Evolutionary conservation across 2,329 filamentous ascomycete species (phyloP).

Genomic region (Fusarium zealandicum): DNA sequence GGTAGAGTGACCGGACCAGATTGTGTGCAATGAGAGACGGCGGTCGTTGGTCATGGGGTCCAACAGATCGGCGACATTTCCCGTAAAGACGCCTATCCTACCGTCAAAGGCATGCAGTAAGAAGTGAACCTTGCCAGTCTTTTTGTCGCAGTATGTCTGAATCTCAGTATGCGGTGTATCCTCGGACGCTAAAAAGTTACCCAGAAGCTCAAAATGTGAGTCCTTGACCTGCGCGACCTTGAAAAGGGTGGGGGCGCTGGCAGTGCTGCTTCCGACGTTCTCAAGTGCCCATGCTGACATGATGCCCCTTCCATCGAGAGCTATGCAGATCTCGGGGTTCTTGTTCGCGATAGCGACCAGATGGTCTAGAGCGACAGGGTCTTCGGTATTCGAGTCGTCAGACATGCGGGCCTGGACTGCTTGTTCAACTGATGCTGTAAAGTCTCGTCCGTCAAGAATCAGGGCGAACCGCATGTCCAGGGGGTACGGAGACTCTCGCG

Average conservation of each 20-base stretch:
- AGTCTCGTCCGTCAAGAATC: slow-evolving; percentile 82
- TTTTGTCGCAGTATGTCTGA: slow-evolving; percentile 73
- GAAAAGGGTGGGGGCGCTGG: slow-evolving; percentile 75
- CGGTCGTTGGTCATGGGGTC: slow-evolving; percentile 70
- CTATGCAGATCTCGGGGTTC: slow-evolving; percentile 85
- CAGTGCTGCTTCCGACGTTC: slow-evolving; percentile 76
- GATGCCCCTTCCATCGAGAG: slow-evolving; percentile 81
- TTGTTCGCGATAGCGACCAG: slow-evolving; percentile 86
- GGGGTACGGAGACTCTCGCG: slow-evolving; percentile 55
- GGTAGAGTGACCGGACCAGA: slow-evolving; percentile 85
- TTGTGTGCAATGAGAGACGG: slow-evolving; percentile 67
- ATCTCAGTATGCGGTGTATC: slow-evolving; percentile 67
- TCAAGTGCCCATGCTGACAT: slow-evolving; percentile 95
- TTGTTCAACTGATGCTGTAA: slow-evolving; percentile 77
- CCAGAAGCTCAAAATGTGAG: slow-evolving; percentile 57
- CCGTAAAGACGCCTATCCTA: slow-evolving; percentile 81
- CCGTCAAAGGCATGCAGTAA: slow-evolving; percentile 87
- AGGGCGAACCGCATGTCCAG: slow-evolving; percentile 61
- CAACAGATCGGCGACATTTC: slow-evolving; percentile 79
- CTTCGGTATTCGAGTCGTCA: slow-evolving; percentile 65
- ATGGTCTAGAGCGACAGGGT: slow-evolving; percentile 76
- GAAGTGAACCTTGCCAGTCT: slow-evolving; percentile 71
- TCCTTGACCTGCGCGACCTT: slow-evolving; percentile 82
- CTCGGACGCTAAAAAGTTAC: slow-evolving; percentile 38
- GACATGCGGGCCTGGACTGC: slow-evolving; percentile 69